Percentiles rank a stretch among this genome's conserved stretches.
Conservation (phyloP, 108 stramenopile genomes). For the Schizochytrium sp. region DNA sequence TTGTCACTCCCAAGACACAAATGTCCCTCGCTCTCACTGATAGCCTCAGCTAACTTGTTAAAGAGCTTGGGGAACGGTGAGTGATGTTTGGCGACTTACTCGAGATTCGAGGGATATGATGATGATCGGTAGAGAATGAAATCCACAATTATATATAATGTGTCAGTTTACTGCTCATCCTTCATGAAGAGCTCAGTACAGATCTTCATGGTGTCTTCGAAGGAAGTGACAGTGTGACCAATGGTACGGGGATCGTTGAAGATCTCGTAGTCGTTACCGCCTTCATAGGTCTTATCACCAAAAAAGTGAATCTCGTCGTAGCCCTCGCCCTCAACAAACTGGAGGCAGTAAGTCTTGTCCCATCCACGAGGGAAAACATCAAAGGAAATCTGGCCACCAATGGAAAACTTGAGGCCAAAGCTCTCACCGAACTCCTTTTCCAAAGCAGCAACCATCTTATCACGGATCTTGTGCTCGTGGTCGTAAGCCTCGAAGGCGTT, state of each 20-base stretch:
- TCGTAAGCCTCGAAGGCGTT: conserved; percentile 97
- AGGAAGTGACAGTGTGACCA: conserved; percentile 94
- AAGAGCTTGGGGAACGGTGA: too few species aligned
- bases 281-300: conserved; percentile 99
- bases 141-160: background rate
- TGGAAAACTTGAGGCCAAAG: conserved; percentile 90
- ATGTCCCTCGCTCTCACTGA: too few species aligned
- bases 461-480: conserved; percentile 69
- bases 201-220: conserved; percentile 93
- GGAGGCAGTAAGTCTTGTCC: conserved; percentile 99
- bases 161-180: background rate
- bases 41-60: too few species aligned
- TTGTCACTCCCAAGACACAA: too few species aligned
- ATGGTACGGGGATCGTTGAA: conserved; percentile 90
- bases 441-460: conserved; percentile 73
- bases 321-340: conserved; percentile 81
- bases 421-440: conserved; percentile 75
- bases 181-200: conserved; percentile 88
- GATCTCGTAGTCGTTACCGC: conserved; percentile 99
- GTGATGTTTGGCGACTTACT: too few species aligned
- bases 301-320: conserved; percentile 99
- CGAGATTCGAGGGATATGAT: too few species aligned
- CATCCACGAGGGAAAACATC: conserved; percentile 97
- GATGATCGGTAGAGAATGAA: background rate
- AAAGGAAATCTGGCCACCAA: conserved; percentile 99